phyloP scores from a whole-genome alignment of 2,329 filamentous ascomycete genomes.

The Fusarium begoniae region DNA sequence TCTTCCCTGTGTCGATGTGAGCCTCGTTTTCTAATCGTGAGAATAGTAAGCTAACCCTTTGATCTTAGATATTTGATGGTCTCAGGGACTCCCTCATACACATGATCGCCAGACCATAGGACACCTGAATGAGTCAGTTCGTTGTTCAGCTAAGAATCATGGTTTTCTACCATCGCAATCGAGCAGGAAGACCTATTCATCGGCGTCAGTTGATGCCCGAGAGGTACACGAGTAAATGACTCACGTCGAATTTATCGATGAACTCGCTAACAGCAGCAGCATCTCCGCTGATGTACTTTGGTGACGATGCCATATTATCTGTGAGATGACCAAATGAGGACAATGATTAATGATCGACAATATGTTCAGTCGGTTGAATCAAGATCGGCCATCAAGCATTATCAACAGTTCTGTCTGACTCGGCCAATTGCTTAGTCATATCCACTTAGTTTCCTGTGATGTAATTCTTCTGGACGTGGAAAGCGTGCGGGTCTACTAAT shows the following conservation, averaged over 20 bases:
- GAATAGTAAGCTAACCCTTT: conserved; percentile 66
- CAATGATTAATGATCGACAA: not conserved
- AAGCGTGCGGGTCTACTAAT: not conserved
- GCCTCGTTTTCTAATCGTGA: not conserved
- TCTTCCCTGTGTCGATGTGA: conserved; percentile 72
- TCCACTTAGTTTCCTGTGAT: not conserved
- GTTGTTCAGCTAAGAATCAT: too few relatives aligned
- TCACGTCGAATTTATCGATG: conserved; percentile 89
- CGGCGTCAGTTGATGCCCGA: not conserved
- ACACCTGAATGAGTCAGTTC: conserved; percentile 70
- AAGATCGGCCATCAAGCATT: not conserved
- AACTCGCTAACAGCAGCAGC: conserved; percentile 81
- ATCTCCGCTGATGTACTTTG: conserved; percentile 83
- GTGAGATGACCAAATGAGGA: not conserved
- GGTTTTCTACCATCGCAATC: conserved; percentile 87
- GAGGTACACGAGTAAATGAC: conserved; percentile 49
- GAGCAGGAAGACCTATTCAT: conserved; percentile 82
- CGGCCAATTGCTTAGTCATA: conserved; percentile 25
- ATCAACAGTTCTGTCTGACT: not conserved
- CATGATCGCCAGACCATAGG: conserved; percentile 92
- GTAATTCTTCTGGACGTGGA: not conserved
- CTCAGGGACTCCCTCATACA: conserved; percentile 86
- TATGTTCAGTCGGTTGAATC: not conserved
- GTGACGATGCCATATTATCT: conserved; percentile 42
- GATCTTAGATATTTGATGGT: conserved; percentile 84